Percentiles rank a stretch among this genome's conserved stretches.
phyloP scores from a whole-genome alignment of 179 eudicot species.

The Beta lomatogona region DNA sequence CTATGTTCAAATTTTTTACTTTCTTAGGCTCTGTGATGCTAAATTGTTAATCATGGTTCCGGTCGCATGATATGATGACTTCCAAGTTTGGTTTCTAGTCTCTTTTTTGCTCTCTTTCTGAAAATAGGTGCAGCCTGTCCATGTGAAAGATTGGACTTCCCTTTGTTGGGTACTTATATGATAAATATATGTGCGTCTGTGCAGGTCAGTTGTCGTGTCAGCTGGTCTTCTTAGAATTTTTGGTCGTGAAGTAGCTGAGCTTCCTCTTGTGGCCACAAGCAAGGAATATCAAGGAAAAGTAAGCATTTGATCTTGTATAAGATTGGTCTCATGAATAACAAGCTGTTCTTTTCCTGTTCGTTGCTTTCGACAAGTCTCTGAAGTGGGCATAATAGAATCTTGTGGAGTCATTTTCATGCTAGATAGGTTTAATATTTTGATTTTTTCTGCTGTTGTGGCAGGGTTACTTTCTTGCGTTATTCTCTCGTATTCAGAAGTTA shows the following conservation, averaged over 20 bases:
- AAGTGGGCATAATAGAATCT: neutral
- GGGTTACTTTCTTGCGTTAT: slow-evolving; percentile 88
- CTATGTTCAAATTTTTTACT: too few relatives aligned
- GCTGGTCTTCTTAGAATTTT: slow-evolving; percentile 92
- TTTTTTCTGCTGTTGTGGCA: slow-evolving; percentile 23
- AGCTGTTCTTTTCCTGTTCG: neutral
- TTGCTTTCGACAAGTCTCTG: slow-evolving; percentile 10
- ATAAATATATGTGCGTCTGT: neutral
- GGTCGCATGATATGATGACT: too few relatives aligned
- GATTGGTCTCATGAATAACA: neutral
- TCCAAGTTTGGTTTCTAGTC: too few relatives aligned
- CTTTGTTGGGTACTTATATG: neutral
- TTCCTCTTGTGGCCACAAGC: slow-evolving; percentile 95
- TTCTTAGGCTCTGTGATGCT: too few relatives aligned
- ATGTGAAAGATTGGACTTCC: too few relatives aligned
- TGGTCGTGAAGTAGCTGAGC: slow-evolving; percentile 90
- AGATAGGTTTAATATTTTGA: neutral
- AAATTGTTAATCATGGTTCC: too few relatives aligned
- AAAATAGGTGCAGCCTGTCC: neutral
- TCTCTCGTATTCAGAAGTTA: slow-evolving; percentile 69
- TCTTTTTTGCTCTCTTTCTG: neutral
- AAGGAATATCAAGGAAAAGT: slow-evolving; percentile 91
- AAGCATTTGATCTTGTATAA: slow-evolving; percentile 27
- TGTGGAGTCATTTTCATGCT: neutral
- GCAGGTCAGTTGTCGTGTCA: slow-evolving; percentile 82